A percentile compares a stretch with the other conserved stretches of the same genome.
Conservation (phyloP, 805 yeast species). For the Lipomyces spencermartinsiae region DNA sequence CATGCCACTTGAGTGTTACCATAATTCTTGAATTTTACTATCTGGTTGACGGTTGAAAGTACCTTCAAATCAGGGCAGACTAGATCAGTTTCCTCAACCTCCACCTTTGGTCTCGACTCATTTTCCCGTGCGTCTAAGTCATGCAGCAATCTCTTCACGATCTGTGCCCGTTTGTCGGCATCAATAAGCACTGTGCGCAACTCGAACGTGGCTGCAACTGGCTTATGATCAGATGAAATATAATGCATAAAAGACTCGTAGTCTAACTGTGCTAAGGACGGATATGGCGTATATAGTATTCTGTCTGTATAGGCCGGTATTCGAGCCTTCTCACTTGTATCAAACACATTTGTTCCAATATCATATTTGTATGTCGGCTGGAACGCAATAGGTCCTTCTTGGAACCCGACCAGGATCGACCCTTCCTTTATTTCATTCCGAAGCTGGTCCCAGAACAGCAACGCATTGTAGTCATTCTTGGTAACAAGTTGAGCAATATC, state of each 20-base stretch:
- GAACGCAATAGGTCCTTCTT: constrained; percentile 56
- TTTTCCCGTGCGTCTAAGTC: constrained; percentile 55
- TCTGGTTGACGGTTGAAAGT: constrained; percentile 35
- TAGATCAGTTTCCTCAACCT: constrained; percentile 49
- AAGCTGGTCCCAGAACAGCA: constrained; percentile 56
- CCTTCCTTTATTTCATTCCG: constrained; percentile 46
- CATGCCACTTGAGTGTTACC: constrained; percentile 51
- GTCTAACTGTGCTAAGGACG: constrained; percentile 37
- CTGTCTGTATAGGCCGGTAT: constrained; percentile 68
- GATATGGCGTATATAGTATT: constrained; percentile 50
- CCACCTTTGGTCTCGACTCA: constrained; percentile 51
- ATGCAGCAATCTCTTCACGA: constrained; percentile 50
- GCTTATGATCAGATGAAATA: constrained; percentile 62
- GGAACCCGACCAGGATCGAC: constrained; percentile 53
- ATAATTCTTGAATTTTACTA: constrained; percentile 47
- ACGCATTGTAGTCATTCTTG: constrained; percentile 44
- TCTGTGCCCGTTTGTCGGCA: constrained; percentile 45
- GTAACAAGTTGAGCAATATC: constrained; percentile 45
- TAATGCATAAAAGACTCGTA: constrained; percentile 44
- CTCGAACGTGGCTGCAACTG: constrained; percentile 53
- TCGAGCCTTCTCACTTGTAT: constrained; percentile 45
- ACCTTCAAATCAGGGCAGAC: constrained; percentile 42
- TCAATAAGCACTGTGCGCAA: constrained; percentile 50
- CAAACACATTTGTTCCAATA: constrained; percentile 39
- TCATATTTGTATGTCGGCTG: constrained; percentile 62